Conservation (phyloP, 768 basidiomycete genomes). For the Mycena amicta region DNA sequence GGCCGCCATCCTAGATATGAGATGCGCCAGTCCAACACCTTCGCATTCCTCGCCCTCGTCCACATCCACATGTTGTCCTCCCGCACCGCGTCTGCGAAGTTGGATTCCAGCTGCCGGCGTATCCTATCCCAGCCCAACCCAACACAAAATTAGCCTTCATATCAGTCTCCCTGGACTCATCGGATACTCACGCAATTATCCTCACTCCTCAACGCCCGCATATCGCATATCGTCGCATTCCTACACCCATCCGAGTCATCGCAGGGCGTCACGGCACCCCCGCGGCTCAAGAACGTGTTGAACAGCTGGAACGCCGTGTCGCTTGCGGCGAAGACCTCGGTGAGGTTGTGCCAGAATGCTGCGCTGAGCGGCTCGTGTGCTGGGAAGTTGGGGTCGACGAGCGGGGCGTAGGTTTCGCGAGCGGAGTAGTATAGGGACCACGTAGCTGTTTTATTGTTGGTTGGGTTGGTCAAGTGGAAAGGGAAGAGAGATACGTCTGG, state of each 20-base stretch:
- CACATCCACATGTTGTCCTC: too few species aligned
- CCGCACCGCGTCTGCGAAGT: too few species aligned
- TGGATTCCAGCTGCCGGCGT: too few species aligned
- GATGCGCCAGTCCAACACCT: too few species aligned
- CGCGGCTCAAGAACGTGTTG: constrained; percentile 30
- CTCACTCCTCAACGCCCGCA: constrained; percentile 31
- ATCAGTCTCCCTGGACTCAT: too few species aligned
- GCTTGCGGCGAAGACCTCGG: constrained; percentile 34
- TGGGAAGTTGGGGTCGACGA: constrained; percentile 23
- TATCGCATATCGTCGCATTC: constrained; percentile 34
- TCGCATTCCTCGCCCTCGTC: too few species aligned
- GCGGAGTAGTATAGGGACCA: constrained; percentile 43
- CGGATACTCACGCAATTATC: constrained; percentile 32
- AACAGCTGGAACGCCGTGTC: constrained; percentile 35
- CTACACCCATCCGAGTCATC: constrained; percentile 28
- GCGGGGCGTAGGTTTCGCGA: constrained; percentile 35
- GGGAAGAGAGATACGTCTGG: constrained; percentile 16
- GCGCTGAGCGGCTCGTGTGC: constrained; percentile 32
- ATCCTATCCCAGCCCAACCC: too few species aligned
- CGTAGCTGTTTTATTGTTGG: constrained; percentile 21
- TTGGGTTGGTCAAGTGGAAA: constrained; percentile 9
- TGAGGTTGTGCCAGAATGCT: constrained; percentile 44
- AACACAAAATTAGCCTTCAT: too few species aligned
- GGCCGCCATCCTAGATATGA: too few species aligned
- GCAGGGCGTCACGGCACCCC: constrained; percentile 28